Evolutionary conservation across 2,329 filamentous ascomycete genomes (phyloP), one percentile per base, ranked within the genome.

Genomic region (Paramyrothecium roridum): DNA sequence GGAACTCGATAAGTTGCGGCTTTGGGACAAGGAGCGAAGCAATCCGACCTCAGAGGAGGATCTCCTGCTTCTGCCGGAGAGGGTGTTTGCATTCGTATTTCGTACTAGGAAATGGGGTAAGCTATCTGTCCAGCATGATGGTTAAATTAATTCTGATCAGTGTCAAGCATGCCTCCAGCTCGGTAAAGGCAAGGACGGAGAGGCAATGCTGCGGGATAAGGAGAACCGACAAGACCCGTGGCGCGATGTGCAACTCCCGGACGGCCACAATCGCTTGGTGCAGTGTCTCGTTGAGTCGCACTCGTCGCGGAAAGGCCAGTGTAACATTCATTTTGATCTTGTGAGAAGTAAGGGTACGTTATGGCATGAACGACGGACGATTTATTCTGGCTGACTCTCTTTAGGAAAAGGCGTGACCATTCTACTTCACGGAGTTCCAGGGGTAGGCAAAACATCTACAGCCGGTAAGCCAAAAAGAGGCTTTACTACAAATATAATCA

Each of bases 31-130:
- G 40, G 19, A 20, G 19, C 40, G 40, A 6, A n/a, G 16, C 17
- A 45, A 13, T 45, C 40, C 19, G 40, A n/a, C 61, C 6, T 54
- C 50, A 2, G 63, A 68, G 1, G 62, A 65, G 19, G 67, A 71
- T 26, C 45, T 64, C 1, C 17, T 70, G 1, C 65, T 73, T 30
- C 70, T 73, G 63, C 61, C 63, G 1, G 63, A 67, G n/a, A 59
- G 68, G 0, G 68, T 72, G 1, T 71, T 69, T 55, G 71, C 63
- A 0, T 74, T 70, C 26, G 59, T 71, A 1, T 53, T 74, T 2
- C 63, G 70, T 2, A 69, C 55, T 23, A 61, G 70, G 0, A 70
- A 63, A 58, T 73, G 69, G 71, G 65, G 68, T 68, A 51, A 55
- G 67, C 56, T 7, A 33, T 56, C n/a, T n/a, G n/a, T n/a, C n/a